phyloP scores from a whole-genome alignment of 2,329 filamentous ascomycete genomes.

The Huntiella savannae region DNA sequence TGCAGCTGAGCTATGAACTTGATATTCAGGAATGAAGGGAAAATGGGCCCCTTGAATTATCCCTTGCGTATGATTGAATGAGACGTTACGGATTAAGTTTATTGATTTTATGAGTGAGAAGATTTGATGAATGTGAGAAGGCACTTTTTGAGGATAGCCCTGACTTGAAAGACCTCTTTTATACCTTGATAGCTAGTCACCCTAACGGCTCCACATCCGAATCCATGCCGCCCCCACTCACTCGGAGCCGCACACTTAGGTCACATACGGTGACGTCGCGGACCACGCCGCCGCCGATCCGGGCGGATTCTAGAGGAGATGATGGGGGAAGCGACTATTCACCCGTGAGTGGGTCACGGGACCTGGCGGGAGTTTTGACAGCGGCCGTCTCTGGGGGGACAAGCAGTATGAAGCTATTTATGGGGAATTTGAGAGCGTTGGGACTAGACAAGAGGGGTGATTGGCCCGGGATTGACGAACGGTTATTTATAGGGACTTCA shows the following conservation, averaged over 20 bases:
- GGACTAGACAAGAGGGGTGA: slow-evolving; percentile 57
- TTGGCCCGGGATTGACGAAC: slow-evolving; percentile 57
- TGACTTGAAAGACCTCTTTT: too few relatives aligned
- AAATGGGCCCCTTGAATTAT: neutral
- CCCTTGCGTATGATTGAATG: neutral
- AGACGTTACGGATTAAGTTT: neutral
- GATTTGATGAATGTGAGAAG: neutral
- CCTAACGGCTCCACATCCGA: too few relatives aligned
- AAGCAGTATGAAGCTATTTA: slow-evolving; percentile 45
- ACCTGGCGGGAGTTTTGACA: neutral
- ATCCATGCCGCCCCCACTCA: too few relatives aligned
- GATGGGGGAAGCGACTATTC: too few relatives aligned
- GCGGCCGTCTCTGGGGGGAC: neutral
- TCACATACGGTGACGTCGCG: too few relatives aligned
- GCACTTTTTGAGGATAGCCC: too few relatives aligned
- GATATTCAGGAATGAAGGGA: neutral
- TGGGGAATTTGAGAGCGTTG: slow-evolving; percentile 68
- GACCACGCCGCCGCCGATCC: too few relatives aligned
- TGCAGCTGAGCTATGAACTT: neutral
- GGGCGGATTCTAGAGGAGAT: too few relatives aligned
- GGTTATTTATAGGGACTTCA: slow-evolving; percentile 51
- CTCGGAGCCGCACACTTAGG: too few relatives aligned
- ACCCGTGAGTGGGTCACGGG: too few relatives aligned
- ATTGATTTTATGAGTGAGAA: neutral
- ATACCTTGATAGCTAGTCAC: too few relatives aligned